Percentiles rank a stretch among this genome's conserved stretches.
phyloP scores from a whole-genome alignment of 1,284 basidiomycete genomes.

The Cutaneotrichosporon daszewskae region DNA sequence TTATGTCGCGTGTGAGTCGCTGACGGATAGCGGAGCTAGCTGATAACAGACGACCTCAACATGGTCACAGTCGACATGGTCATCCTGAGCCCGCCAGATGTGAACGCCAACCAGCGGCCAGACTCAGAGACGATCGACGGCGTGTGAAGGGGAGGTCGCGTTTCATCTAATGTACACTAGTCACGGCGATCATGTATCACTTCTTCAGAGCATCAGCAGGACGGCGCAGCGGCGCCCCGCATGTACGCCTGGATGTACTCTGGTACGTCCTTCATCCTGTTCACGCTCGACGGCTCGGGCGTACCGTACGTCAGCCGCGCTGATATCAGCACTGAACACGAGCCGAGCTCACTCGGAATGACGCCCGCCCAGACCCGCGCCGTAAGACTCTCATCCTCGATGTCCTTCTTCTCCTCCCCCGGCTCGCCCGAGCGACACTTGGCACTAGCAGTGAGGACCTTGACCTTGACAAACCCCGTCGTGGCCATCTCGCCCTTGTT shows the following conservation, averaged over 20 bases:
- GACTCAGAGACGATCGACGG: no score
- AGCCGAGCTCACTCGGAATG: constrained; percentile 14
- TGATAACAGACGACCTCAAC: constrained; percentile 35
- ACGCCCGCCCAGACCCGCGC: constrained; percentile 26
- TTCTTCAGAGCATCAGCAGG: no score
- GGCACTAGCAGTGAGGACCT: constrained; percentile 28
- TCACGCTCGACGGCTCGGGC: constrained; percentile 6
- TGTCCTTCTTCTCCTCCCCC: constrained; percentile 24
- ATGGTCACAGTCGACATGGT: constrained; percentile 39
- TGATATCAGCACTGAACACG: background rate
- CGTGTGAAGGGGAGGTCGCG: no score
- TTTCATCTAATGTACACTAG: no score
- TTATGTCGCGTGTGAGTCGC: constrained; percentile 32
- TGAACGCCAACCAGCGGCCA: no score
- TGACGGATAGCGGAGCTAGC: background rate
- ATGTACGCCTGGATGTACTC: constrained; percentile 4
- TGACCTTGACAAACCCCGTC: constrained; percentile 29
- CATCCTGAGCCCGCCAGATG: constrained; percentile 38
- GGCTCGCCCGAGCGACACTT: constrained; percentile 21
- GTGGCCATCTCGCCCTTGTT: constrained; percentile 22
- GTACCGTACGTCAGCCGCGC: constrained; percentile 5
- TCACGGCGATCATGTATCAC: no score
- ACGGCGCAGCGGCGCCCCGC: background rate
- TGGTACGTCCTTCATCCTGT: background rate
- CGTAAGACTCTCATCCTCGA: constrained; percentile 15